phyloP scores from a whole-genome alignment of 805 yeast species.

The Saturnispora ahearnii region DNA sequence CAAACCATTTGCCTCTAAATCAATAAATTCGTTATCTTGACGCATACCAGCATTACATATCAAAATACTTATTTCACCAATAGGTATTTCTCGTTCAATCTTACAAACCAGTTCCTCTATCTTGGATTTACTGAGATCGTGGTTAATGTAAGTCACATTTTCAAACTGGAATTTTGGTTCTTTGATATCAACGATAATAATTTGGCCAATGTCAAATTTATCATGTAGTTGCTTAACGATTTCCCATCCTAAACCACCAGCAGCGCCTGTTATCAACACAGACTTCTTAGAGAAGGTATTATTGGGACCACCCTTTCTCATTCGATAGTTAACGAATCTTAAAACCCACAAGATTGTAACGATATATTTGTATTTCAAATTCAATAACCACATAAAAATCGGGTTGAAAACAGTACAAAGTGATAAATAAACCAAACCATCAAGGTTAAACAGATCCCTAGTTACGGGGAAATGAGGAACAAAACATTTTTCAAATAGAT shows the following conservation, averaged over 20 bases:
- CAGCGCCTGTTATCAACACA: slow-evolving; percentile 36
- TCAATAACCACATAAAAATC: slow-evolving; percentile 7
- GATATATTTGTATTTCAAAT: slow-evolving; percentile 1
- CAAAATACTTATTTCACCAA: slow-evolving; percentile 23
- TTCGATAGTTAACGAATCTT: slow-evolving; percentile 13
- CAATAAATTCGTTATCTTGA: slow-evolving; percentile 26
- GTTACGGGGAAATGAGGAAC: slow-evolving; percentile 3
- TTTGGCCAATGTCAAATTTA: slow-evolving; percentile 11
- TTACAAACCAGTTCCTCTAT: slow-evolving; percentile 18
- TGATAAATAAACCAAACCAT: slow-evolving; percentile 8
- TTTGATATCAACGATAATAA: slow-evolving; percentile 29
- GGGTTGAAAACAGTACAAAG: slow-evolving; percentile 13
- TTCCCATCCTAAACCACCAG: slow-evolving; percentile 40
- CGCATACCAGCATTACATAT: slow-evolving; percentile 45
- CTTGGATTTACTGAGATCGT: slow-evolving; percentile 18
- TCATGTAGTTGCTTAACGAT: slow-evolving; percentile 21
- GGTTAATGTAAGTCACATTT: slow-evolving; percentile 20
- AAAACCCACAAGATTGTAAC: slow-evolving; percentile 16
- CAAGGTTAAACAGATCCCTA: slow-evolving; percentile 9
- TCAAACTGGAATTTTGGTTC: slow-evolving; percentile 10
- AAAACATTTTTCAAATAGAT: background rate
- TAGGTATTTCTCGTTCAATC: slow-evolving; percentile 12
- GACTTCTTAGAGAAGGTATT: background rate
- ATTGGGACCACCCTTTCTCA: background rate
- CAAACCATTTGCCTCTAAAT: slow-evolving; percentile 20